Percentiles rank a stretch among this genome's conserved stretches.
Conservation (phyloP, 352 stramenopile genomes). For the Phytophthora megakarya region DNA sequence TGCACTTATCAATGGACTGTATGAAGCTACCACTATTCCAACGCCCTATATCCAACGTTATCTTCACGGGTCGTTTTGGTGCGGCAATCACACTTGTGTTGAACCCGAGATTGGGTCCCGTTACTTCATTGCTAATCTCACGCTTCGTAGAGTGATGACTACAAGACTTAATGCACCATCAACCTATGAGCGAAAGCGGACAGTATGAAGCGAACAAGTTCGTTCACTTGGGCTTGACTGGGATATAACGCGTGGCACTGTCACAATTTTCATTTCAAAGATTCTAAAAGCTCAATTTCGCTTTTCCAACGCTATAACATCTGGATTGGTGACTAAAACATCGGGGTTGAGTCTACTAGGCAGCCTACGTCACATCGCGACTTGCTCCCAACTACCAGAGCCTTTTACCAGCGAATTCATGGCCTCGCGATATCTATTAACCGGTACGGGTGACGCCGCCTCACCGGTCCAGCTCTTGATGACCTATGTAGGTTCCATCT, state of each 20-base stretch:
- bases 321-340: background rate
- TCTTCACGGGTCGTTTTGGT: background rate
- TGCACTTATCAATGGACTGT: conserved; percentile 7
- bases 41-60: background rate
- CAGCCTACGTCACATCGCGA: background rate
- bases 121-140: background rate
- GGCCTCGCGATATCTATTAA: background rate
- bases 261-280: conserved; percentile 2
- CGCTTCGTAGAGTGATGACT: conserved; percentile 2
- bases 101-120: background rate
- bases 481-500: conserved; percentile 1
- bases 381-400: background rate
- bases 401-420: conserved; percentile 5
- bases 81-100: background rate
- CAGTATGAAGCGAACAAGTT: background rate
- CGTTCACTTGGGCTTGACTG: background rate
- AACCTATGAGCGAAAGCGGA: background rate
- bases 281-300: background rate
- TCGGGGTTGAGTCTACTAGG: background rate
- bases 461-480: background rate
- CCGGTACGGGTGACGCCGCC: background rate
- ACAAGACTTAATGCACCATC: background rate
- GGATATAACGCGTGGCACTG: background rate
- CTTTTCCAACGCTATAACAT: background rate
- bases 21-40: background rate